Conservation (phyloP, 1,284 basidiomycete genomes). For the Trichosporon ovoides region DNA sequence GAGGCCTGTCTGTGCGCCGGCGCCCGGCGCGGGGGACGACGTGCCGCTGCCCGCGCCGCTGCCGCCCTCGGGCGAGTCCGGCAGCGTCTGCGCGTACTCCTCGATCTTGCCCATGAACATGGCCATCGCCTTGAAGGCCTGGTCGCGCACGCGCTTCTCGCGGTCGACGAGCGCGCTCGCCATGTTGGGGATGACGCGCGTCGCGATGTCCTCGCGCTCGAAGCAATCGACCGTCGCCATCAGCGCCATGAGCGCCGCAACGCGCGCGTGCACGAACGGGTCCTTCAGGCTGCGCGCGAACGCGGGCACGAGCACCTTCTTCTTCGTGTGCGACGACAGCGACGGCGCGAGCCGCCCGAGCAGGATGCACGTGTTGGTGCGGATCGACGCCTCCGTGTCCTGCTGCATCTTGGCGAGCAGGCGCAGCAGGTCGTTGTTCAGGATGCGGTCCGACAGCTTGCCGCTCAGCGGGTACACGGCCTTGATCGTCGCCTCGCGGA, state of each 20-base stretch:
- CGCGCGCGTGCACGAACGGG: constrained; percentile 83
- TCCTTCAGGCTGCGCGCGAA: constrained; percentile 89
- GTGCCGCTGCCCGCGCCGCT: background rate
- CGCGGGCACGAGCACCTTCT: constrained; percentile 91
- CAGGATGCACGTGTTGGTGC: constrained; percentile 96
- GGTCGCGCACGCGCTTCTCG: constrained; percentile 89
- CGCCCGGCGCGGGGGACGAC: constrained; percentile 21
- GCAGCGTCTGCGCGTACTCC: constrained; percentile 69
- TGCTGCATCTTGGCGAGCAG: constrained; percentile 88
- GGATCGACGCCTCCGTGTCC: constrained; percentile 87
- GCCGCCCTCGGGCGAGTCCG: constrained; percentile 56
- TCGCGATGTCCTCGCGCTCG: constrained; percentile 79
- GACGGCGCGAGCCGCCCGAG: constrained; percentile 84
- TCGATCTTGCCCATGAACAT: constrained; percentile 81
- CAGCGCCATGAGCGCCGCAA: constrained; percentile 91
- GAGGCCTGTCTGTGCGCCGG: constrained; percentile 53
- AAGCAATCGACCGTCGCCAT: constrained; percentile 93
- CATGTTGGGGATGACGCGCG: constrained; percentile 80
- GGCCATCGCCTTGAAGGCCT: constrained; percentile 85
- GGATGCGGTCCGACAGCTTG: constrained; percentile 84
- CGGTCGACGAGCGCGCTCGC: constrained; percentile 74
- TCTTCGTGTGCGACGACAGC: constrained; percentile 79
- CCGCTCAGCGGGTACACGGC: constrained; percentile 76
- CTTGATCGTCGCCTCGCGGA: constrained; percentile 90
- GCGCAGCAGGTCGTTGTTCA: constrained; percentile 94